A percentile compares a stretch with the other conserved stretches of the same genome.
Conservation (phyloP, 1,284 basidiomycete genomes). For the Cryptococcus sp. region DNA sequence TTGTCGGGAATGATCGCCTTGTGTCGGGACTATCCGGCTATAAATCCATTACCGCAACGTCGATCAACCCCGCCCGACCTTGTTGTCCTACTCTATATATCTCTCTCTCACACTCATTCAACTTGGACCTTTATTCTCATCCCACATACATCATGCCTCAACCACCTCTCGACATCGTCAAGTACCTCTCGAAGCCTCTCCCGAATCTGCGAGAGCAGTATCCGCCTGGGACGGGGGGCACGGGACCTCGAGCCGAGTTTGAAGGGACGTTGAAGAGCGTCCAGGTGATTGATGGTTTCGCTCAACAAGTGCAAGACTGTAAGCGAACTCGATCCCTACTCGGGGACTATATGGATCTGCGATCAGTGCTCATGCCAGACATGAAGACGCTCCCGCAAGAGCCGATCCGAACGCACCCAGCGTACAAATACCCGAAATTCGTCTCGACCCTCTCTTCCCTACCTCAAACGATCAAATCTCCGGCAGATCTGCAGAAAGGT, state of each 20-base stretch:
- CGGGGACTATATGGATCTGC: no score
- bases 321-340: no score
- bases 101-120: no score
- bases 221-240: constrained; percentile 46
- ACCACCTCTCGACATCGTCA: constrained; percentile 41
- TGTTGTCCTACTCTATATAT: no score
- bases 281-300: constrained; percentile 41
- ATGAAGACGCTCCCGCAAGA: constrained; percentile 27
- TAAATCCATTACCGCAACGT: neutral
- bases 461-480: constrained; percentile 38
- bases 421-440: constrained; percentile 45
- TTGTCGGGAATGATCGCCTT: no score
- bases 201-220: constrained; percentile 39
- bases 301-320: constrained; percentile 37
- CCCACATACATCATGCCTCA: constrained; percentile 41
- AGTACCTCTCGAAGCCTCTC: constrained; percentile 40
- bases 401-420: constrained; percentile 39
- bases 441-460: constrained; percentile 33
- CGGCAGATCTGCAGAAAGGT: constrained; percentile 45
- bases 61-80: no score
- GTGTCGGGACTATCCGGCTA: neutral
- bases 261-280: constrained; percentile 40
- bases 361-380: constrained; percentile 5
- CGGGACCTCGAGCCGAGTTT: constrained; percentile 37
- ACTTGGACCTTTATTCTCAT: neutral